Percentiles rank a stretch among this genome's conserved stretches.
Conservation (phyloP, 192 early-diverging fungal genomes). For the Backusella morwellensis region DNA sequence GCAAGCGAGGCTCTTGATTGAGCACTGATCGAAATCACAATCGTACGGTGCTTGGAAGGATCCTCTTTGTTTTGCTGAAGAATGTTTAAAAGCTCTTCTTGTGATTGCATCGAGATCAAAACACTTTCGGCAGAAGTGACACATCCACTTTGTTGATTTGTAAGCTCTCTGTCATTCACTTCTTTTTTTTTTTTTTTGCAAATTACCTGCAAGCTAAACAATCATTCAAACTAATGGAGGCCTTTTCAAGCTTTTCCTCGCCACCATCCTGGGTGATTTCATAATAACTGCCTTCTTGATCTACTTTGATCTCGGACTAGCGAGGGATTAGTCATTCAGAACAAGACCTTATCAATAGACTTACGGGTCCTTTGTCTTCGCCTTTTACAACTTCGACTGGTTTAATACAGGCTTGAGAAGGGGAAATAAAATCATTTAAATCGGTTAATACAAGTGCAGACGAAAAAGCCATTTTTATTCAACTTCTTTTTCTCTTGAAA, state of each 20-base stretch:
- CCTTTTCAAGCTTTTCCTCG: constrained; percentile 81
- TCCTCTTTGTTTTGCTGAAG: constrained; percentile 57
- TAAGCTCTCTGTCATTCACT: neutral
- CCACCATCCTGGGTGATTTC: constrained; percentile 87
- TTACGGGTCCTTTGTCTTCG: constrained; percentile 38
- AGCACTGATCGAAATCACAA: constrained; percentile 89
- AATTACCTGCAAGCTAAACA: constrained; percentile 93
- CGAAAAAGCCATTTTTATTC: constrained; percentile 72
- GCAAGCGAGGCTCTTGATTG: constrained; percentile 91
- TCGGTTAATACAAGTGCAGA: constrained; percentile 86
- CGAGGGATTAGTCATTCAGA: neutral
- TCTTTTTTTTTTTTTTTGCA: neutral
- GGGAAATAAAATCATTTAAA: constrained; percentile 96
- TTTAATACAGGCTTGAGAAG: constrained; percentile 97
- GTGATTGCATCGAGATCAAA: constrained; percentile 88
- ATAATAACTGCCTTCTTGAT: constrained; percentile 77
- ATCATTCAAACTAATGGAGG: constrained; percentile 90
- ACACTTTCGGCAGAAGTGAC: constrained; percentile 98
- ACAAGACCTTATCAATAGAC: neutral
- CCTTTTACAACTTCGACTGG: constrained; percentile 82
- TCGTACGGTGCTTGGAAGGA: constrained; percentile 42
- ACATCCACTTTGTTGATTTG: constrained; percentile 69
- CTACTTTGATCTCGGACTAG: constrained; percentile 71
- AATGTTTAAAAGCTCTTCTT: constrained; percentile 80
- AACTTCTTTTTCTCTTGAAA: neutral